Evolutionary conservation across 305 asterid genomes (phyloP).

Genomic region (Nicotiana rustica): DNA sequence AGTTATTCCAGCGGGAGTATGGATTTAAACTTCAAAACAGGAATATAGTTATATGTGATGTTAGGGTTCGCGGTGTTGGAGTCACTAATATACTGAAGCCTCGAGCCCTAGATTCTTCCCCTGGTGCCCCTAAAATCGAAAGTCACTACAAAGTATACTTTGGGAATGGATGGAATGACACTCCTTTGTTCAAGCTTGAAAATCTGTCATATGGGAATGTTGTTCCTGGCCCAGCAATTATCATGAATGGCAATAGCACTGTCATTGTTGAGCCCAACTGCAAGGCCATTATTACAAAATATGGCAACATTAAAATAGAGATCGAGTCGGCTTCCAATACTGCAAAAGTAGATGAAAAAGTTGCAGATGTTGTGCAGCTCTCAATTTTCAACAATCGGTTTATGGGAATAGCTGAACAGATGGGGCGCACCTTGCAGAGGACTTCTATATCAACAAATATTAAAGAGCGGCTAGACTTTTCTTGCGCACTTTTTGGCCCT

Average conservation of each 20-base stretch:
- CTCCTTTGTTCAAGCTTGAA: slow-evolving; percentile 88
- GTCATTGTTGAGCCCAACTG: slow-evolving; percentile 89
- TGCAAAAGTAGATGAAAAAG: slow-evolving; percentile 61
- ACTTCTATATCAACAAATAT: slow-evolving; percentile 96
- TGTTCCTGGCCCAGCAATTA: slow-evolving; percentile 79
- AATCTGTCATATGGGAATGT: slow-evolving; percentile 67
- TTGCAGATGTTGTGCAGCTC: slow-evolving; percentile 96
- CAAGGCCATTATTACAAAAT: slow-evolving; percentile 71
- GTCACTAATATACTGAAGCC: slow-evolving; percentile 86
- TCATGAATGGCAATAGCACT: slow-evolving; percentile 97
- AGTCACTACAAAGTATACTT: slow-evolving; percentile 69
- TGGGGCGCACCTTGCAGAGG: slow-evolving; percentile 97
- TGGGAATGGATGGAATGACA: slow-evolving; percentile 68
- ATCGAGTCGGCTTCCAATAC: slow-evolving; percentile 52
- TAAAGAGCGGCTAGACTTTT: slow-evolving; percentile 92
- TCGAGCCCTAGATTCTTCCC: slow-evolving; percentile 54
- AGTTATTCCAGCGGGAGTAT: slow-evolving; percentile 85
- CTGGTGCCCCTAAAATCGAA: slow-evolving; percentile 55
- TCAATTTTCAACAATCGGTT: slow-evolving; percentile 94
- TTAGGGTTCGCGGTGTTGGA: slow-evolving; percentile 92
- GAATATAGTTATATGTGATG: slow-evolving; percentile 85
- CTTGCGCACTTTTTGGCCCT: slow-evolving; percentile 95
- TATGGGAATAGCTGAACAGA: slow-evolving; percentile 99
- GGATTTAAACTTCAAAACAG: slow-evolving; percentile 87
- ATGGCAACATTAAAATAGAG: slow-evolving; percentile 87